A percentile compares a stretch with the other conserved stretches of the same genome.
These are phyloP conservation scores for Yarrowia osloensis DNA, from an alignment of 805 yeast species.

Conservation along the genomic window DNA sequence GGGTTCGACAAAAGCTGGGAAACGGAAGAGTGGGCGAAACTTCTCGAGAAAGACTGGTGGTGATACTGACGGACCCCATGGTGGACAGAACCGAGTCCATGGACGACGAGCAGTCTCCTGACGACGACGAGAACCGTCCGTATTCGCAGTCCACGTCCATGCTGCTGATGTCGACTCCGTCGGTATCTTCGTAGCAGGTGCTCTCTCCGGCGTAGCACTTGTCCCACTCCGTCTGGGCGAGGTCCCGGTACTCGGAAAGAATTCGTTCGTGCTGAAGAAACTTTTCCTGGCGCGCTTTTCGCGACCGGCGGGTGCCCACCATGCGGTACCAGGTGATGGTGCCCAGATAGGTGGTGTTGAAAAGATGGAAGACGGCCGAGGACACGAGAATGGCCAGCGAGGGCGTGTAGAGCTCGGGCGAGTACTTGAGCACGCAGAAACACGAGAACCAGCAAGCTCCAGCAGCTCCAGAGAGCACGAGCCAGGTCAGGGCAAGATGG, in stretches of 20 bases:
- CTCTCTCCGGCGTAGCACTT: constrained; percentile 10
- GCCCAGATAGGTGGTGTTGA: constrained; percentile 1
- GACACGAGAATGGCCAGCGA: not conserved
- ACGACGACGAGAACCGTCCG: not conserved
- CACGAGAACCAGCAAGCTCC: constrained; percentile 11
- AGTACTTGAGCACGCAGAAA: not conserved
- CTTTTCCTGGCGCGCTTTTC: not conserved
- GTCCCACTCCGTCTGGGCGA: constrained; percentile 14
- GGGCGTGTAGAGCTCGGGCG: not conserved
- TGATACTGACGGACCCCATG: not conserved
- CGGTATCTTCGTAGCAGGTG: not conserved
- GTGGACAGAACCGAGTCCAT: not conserved
- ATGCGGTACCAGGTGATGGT: not conserved
- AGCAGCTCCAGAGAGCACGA: constrained; percentile 3
- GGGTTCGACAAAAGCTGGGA: constrained; percentile 13
- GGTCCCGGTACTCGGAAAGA: constrained; percentile 7
- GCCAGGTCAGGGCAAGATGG: not conserved
- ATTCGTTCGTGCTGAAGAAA: not conserved
- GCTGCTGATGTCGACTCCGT: not conserved
- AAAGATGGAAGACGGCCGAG: not conserved
- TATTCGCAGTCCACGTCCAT: not conserved
- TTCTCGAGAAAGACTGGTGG: not conserved
- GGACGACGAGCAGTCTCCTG: not conserved
- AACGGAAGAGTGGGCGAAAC: constrained; percentile 1
- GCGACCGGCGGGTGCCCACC: not conserved